Conservation (phyloP, 805 yeast species). For the Cyberlindnera xishuangbannaensis region DNA sequence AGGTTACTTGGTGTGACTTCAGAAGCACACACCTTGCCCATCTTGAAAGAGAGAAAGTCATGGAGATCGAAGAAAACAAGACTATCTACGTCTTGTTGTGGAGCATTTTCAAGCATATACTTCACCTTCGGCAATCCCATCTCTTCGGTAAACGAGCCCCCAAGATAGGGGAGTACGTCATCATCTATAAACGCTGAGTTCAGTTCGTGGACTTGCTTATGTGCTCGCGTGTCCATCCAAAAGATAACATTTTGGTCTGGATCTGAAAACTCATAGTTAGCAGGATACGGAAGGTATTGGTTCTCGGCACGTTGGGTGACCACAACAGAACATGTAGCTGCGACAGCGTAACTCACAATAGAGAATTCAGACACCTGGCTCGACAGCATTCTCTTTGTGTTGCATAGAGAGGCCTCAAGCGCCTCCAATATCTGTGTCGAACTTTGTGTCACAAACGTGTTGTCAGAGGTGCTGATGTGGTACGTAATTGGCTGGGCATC, state of each 20-base stretch:
- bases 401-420: slow-evolving; percentile 13
- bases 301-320: slow-evolving; percentile 27
- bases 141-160: slow-evolving; percentile 47
- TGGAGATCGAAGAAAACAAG: slow-evolving; percentile 45
- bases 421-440: slow-evolving; percentile 33
- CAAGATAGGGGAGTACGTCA: slow-evolving; percentile 25
- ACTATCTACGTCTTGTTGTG: slow-evolving; percentile 15
- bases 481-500: slow-evolving; percentile 22
- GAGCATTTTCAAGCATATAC: slow-evolving; percentile 29
- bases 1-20: slow-evolving; percentile 10
- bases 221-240: slow-evolving; percentile 55
- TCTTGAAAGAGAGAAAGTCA: slow-evolving; percentile 34
- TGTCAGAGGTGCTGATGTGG: slow-evolving; percentile 16
- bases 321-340: slow-evolving; percentile 59
- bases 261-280: slow-evolving; percentile 22
- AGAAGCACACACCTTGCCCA: slow-evolving; percentile 16
- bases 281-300: slow-evolving; percentile 28
- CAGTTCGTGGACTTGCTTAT: slow-evolving; percentile 28
- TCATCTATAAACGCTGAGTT: slow-evolving; percentile 12
- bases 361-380: too few species aligned
- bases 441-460: slow-evolving; percentile 33
- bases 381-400: too few species aligned
- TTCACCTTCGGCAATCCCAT: slow-evolving; percentile 52
- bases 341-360: slow-evolving; percentile 31
- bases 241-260: slow-evolving; percentile 38